Base-by-base conservation (phyloP, 2,329 filamentous ascomycete genomes). In the Paraconiothyrium sp. region DNA sequence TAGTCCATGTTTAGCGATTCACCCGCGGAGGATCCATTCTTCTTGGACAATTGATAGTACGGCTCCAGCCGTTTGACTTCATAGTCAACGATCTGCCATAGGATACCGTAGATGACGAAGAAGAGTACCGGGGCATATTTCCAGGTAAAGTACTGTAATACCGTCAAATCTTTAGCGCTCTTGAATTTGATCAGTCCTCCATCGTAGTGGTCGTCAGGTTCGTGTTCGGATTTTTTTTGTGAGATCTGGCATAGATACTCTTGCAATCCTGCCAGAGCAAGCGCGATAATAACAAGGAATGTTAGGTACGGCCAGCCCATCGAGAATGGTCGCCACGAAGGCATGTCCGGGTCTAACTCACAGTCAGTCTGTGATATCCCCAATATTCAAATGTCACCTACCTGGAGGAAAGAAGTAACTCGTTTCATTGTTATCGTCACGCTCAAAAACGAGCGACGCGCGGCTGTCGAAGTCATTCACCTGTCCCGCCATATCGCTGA, bases 1-100 rank as follows among this genome's bases (percentile, higher is more conserved):
- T 93, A 93, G 74, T 92, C 89, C 63, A 91, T 89, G 65, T 92
- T 92, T 70, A 93, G 85, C 0, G 88, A 91, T 71, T 78, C 76
- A 13, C 69, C 73, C 13, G 81, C 69, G 16, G 70, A 81, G 59
- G 74, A 79, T 59, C 75, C 74, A 22, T 67, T 71, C 56, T 66
- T 75, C 58, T 71, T 74, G 51, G 71, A 81, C 3, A 79, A 65
- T 46, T 79, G 82, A 61, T 84, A 84, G 61, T 80, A 84, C 5
- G 82, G 82, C 60, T 84, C 82, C 34, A 84, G 67, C n/a, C 82
- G 79, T 64, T 83, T 83, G 50, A 84, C 81, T 43, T 84, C 82
- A 54, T 81, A 84, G 61, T 84, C 82, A 32, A 81, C 78, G 61
- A 84, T 81, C 60, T 83, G 82, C 80, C 82, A 84, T 13, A 84